Conservation (phyloP, 1,284 basidiomycete genomes). For the Papiliotrema terrestris region DNA sequence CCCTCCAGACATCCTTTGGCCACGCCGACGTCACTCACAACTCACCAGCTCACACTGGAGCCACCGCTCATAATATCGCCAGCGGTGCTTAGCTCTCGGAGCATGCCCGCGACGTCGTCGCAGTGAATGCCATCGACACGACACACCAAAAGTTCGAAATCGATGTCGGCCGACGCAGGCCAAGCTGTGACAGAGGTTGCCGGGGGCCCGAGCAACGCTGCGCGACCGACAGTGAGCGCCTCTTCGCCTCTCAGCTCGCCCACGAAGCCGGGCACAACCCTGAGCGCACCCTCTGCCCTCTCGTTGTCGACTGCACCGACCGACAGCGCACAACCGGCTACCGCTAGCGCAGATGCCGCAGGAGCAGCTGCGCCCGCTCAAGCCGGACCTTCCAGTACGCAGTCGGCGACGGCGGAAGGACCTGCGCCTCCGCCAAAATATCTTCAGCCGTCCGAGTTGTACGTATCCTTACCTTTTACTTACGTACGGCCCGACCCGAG, state of each 20-base stretch:
- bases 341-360: too few relatives aligned
- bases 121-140: background rate
- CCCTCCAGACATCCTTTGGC: too few relatives aligned
- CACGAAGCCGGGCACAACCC: background rate
- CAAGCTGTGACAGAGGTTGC: background rate
- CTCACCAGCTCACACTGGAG: too few relatives aligned
- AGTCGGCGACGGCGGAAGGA: too few relatives aligned
- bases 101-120: too few relatives aligned
- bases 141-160: too few relatives aligned
- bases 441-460: conserved; percentile 8
- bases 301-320: background rate
- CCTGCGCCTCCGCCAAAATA: background rate
- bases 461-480: background rate
- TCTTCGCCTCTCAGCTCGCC: background rate
- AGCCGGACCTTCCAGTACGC: too few relatives aligned
- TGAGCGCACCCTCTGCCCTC: background rate
- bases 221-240: background rate
- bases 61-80: too few relatives aligned
- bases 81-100: too few relatives aligned
- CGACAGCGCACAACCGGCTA: background rate
- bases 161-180: background rate
- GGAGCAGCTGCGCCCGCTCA: too few relatives aligned
- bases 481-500: background rate
- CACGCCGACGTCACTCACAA: too few relatives aligned
- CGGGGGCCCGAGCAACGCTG: background rate